Evolutionary conservation across 1,139 yeast species (phyloP).

Genomic region (Nakaseomyces bracarensis): DNA sequence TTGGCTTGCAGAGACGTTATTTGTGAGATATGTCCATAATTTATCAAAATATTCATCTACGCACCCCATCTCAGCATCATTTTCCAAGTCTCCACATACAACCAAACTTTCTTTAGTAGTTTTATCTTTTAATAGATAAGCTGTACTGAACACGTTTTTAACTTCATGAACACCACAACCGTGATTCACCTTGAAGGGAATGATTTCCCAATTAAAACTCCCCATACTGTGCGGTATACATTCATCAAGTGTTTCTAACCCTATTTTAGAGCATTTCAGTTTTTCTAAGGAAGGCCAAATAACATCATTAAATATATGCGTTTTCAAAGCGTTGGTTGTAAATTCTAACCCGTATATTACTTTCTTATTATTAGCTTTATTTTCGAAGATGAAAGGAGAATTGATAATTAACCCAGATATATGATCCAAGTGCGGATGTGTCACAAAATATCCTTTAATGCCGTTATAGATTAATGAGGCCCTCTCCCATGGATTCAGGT

Average conservation of each 20-base stretch:
- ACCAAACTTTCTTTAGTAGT: constrained; percentile 36
- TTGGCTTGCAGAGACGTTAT: constrained; percentile 34
- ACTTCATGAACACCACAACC: constrained; percentile 17
- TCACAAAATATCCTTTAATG: constrained; percentile 43
- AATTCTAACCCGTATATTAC: constrained; percentile 45
- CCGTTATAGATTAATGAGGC: constrained; percentile 19
- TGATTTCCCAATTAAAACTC: constrained; percentile 19
- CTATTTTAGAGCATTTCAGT: constrained; percentile 13
- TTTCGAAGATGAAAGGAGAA: constrained; percentile 47
- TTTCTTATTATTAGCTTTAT: constrained; percentile 29
- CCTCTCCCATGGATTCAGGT: constrained; percentile 6
- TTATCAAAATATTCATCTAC: constrained; percentile 35
- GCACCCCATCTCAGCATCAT: constrained; percentile 10
- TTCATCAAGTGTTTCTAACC: constrained; percentile 12
- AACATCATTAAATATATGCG: constrained; percentile 59
- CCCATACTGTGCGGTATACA: constrained; percentile 9
- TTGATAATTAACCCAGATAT: constrained; percentile 60
- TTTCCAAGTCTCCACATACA: constrained; percentile 47
- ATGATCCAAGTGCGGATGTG: constrained; percentile 87
- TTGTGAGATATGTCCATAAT: constrained; percentile 55
- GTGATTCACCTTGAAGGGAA: constrained; percentile 20
- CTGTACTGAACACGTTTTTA: constrained; percentile 37
- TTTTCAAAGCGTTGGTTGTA: constrained; percentile 46
- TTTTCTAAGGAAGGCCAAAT: constrained; percentile 63
- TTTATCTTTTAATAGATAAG: constrained; percentile 43